Percentiles rank a stretch among this genome's conserved stretches.
Conservation (phyloP, 1,139 yeast species). For the Hyphopichia burtonii region DNA sequence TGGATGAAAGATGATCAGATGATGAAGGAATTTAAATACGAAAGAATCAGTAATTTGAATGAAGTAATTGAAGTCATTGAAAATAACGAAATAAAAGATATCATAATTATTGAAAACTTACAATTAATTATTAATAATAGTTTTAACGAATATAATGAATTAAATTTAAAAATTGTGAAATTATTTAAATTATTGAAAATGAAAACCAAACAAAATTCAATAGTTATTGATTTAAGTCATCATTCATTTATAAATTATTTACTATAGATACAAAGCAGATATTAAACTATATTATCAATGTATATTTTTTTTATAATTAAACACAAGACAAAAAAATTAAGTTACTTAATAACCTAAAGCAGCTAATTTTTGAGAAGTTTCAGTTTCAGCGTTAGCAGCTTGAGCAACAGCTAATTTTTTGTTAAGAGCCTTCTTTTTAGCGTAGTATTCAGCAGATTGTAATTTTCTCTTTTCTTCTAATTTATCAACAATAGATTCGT, state of each 20-base stretch:
- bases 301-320: background rate
- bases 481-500: constrained; percentile 96
- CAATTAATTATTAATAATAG: constrained; percentile 2
- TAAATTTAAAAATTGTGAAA: background rate
- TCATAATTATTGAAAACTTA: constrained; percentile 2
- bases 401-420: constrained; percentile 88
- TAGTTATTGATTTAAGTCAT: background rate
- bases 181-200: background rate
- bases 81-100: background rate
- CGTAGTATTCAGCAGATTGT: constrained; percentile 98
- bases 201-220: background rate
- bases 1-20: constrained; percentile 2
- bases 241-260: constrained; percentile 2
- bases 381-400: constrained; percentile 75
- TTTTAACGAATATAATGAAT: background rate
- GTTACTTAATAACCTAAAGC: constrained; percentile 69
- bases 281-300: background rate
- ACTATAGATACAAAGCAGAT: background rate
- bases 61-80: background rate
- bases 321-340: background rate
- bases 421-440: constrained; percentile 95
- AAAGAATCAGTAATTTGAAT: constrained; percentile 1
- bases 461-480: constrained; percentile 99
- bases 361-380: constrained; percentile 73
- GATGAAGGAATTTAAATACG: constrained; percentile 2